These are phyloP conservation scores for Saccharomycopsis sp. DNA, from an alignment of 805 yeast genomes.

Conservation along the genomic window DNA sequence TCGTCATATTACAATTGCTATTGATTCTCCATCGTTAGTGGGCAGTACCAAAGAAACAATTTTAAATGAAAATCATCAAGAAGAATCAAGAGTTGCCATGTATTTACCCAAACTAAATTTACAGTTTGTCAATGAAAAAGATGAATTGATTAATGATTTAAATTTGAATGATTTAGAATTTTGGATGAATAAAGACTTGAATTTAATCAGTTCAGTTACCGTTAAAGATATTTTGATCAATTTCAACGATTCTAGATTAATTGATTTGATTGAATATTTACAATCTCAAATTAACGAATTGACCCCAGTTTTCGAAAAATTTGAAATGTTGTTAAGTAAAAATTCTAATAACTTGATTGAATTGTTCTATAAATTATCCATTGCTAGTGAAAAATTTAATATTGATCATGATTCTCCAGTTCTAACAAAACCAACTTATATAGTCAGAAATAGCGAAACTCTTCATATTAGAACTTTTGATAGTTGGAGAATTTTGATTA, in stretches of 20 bases:
- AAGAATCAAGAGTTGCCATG: too few species aligned
- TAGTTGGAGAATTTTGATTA: constrained; percentile 78
- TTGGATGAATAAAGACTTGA: constrained; percentile 21
- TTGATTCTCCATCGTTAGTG: constrained; percentile 21
- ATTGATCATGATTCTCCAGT: constrained; percentile 83
- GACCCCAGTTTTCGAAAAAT: constrained; percentile 23
- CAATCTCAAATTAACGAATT: neutral
- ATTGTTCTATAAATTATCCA: constrained; percentile 32
- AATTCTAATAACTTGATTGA: constrained; percentile 23
- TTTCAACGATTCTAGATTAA: constrained; percentile 26
- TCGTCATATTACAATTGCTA: neutral
- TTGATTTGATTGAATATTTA: constrained; percentile 25
- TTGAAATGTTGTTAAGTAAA: constrained; percentile 23
- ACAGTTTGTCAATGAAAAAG: neutral
- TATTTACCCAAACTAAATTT: neutral
- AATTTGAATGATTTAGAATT: constrained; percentile 18
- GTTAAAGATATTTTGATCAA: constrained; percentile 24
- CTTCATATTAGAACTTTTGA: constrained; percentile 72
- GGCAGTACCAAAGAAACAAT: constrained; percentile 13
- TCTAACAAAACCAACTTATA: constrained; percentile 78
- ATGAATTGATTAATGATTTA: neutral
- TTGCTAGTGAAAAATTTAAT: constrained; percentile 38
- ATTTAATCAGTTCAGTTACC: constrained; percentile 22
- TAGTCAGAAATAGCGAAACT: constrained; percentile 50
- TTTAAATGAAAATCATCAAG: too few species aligned